Evolutionary conservation across 345 rosid genomes (phyloP).

Genomic region (Pugionium cornutum): DNA sequence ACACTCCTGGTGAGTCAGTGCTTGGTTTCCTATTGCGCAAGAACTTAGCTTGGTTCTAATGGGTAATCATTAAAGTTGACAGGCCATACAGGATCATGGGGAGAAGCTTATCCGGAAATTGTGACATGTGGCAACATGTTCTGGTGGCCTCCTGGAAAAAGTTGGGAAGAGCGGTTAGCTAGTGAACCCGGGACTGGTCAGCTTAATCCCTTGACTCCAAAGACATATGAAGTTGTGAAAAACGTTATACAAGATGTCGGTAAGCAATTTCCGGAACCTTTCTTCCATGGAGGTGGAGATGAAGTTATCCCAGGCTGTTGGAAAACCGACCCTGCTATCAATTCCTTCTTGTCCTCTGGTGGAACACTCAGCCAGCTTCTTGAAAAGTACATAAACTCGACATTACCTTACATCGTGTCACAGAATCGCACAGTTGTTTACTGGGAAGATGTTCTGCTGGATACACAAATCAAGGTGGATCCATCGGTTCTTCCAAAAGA

Average conservation of each 20-base stretch:
- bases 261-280: slow-evolving; percentile 65
- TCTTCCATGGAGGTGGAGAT: slow-evolving; percentile 77
- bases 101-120: slow-evolving; percentile 75
- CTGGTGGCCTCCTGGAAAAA: slow-evolving; percentile 68
- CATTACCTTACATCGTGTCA: slow-evolving; percentile 65
- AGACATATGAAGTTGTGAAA: slow-evolving; percentile 66
- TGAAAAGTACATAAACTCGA: slow-evolving; percentile 56
- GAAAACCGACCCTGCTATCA: slow-evolving; percentile 67
- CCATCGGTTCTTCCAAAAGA: slow-evolving; percentile 55
- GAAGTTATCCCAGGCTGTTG: slow-evolving; percentile 81
- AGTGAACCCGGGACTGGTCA: slow-evolving; percentile 90
- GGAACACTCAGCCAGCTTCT: slow-evolving; percentile 73
- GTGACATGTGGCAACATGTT: slow-evolving; percentile 85
- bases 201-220: slow-evolving; percentile 71
- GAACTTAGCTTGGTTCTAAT: slow-evolving; percentile 12
- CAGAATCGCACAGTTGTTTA: slow-evolving; percentile 72
- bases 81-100: slow-evolving; percentile 91
- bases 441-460: slow-evolving; percentile 82
- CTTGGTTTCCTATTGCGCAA: slow-evolving; percentile 13
- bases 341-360: slow-evolving; percentile 54
- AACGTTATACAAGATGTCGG: slow-evolving; percentile 56
- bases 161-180: slow-evolving; percentile 65
- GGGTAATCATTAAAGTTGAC: slow-evolving; percentile 18
- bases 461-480: slow-evolving; percentile 50
- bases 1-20: slow-evolving; percentile 69